These are phyloP conservation scores for Fusarium papillatum DNA, from an alignment of 2,329 filamentous ascomycete genomes.

Conservation along the genomic window DNA sequence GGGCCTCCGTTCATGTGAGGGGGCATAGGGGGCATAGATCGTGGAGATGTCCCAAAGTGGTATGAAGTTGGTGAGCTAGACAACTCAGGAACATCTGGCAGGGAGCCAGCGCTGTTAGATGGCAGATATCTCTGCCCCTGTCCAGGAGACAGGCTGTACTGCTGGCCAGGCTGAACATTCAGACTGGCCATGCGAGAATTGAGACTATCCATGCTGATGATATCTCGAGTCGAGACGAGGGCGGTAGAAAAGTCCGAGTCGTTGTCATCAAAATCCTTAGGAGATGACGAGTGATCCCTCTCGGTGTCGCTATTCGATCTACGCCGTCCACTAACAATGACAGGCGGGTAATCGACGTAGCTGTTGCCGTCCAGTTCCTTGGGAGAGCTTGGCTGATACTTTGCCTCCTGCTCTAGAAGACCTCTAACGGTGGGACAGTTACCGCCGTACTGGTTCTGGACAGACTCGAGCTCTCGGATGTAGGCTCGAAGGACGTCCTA, in stretches of 20 bases:
- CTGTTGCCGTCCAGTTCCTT: conserved; percentile 53
- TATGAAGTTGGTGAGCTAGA: conserved; percentile 50
- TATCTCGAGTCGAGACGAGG: conserved; percentile 67
- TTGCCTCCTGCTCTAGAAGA: conserved; percentile 61
- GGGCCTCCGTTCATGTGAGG: conserved; percentile 44
- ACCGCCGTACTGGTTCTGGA: conserved; percentile 57
- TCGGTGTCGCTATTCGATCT: conserved; percentile 49
- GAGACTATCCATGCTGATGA: conserved; percentile 62
- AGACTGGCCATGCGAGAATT: conserved; percentile 57
- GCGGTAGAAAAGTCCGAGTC: conserved; percentile 54
- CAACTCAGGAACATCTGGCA: conserved; percentile 44
- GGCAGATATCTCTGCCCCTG: conserved; percentile 51
- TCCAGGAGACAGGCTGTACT: conserved; percentile 53
- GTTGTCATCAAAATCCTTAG: conserved; percentile 52
- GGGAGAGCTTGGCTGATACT: conserved; percentile 45
- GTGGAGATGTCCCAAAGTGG: conserved; percentile 54
- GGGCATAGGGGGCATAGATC: conserved; percentile 52
- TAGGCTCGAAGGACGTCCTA: conserved; percentile 73
- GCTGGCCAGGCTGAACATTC: conserved; percentile 51
- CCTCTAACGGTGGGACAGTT: conserved; percentile 65
- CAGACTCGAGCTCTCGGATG: conserved; percentile 70
- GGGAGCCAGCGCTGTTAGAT: conserved; percentile 48
- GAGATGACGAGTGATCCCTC: conserved; percentile 50
- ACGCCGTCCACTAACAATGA: conserved; percentile 54
- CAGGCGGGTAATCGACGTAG: conserved; percentile 58